Evolutionary conservation across 192 early-diverging fungal genomes (phyloP).

Genomic region (Coemansia sp.): DNA sequence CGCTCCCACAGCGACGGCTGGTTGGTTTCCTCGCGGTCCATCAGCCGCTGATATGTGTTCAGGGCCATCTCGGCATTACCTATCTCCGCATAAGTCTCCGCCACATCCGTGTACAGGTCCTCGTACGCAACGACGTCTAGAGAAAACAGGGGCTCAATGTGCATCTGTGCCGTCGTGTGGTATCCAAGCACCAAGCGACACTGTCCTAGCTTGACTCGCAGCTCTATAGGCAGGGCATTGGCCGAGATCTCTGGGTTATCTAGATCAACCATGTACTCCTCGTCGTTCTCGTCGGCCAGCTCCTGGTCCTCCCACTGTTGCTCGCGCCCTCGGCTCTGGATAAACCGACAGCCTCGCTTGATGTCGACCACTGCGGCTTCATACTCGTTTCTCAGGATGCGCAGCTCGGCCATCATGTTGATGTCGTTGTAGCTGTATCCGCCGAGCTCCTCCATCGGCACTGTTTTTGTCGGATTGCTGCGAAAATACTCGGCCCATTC

Average conservation of each 20-base stretch:
- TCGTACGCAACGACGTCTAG: conserved; percentile 19
- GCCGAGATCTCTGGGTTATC: conserved; percentile 17
- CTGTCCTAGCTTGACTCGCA: conserved; percentile 85
- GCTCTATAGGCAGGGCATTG: conserved; percentile 70
- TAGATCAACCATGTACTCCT: conserved; percentile 57
- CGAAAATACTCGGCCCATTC: conserved; percentile 27
- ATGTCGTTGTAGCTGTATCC: conserved; percentile 76
- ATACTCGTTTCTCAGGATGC: conserved; percentile 75
- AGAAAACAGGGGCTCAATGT: conserved; percentile 44
- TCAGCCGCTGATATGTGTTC: conserved; percentile 22
- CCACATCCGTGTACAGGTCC: conserved; percentile 41
- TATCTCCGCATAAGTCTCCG: conserved; percentile 21
- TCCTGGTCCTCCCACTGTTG: conserved; percentile 56
- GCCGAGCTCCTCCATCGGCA: conserved; percentile 50
- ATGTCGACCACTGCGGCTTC: conserved; percentile 67
- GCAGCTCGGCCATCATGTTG: conserved; percentile 83
- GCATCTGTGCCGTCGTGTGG: conserved; percentile 59
- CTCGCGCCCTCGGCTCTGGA: conserved; percentile 68
- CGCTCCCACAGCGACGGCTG: conserved; percentile 55
- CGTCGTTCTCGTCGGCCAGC: conserved; percentile 57
- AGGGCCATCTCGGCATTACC: conserved; percentile 24
- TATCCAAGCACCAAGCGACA: conserved; percentile 67
- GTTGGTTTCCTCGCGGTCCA: conserved; percentile 13
- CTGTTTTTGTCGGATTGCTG: conserved; percentile 22
- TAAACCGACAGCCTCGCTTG: conserved; percentile 64